These are phyloP conservation scores for Rhodotorula sp. DNA, from an alignment of 1,284 basidiomycete genomes.

Conservation along the genomic window DNA sequence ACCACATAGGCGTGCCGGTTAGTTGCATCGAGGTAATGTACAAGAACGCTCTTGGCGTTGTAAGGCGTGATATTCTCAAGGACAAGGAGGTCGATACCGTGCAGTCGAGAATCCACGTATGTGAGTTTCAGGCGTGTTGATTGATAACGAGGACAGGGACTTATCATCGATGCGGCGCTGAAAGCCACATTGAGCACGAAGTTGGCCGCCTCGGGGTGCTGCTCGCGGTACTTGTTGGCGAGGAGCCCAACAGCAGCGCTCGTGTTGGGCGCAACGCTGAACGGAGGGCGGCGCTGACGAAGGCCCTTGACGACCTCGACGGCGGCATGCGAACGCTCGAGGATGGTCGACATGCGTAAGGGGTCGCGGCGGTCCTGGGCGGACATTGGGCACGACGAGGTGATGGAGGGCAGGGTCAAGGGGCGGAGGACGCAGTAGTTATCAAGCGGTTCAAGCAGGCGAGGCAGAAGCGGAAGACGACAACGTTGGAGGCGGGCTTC, in stretches of 20 bases:
- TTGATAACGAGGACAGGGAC: no score
- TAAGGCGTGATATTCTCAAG: background rate
- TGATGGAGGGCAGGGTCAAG: no score
- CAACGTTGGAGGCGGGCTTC: no score
- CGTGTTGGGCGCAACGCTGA: background rate
- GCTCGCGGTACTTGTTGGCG: background rate
- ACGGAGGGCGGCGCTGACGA: background rate
- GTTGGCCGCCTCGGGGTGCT: background rate
- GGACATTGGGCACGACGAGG: no score
- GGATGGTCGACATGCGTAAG: background rate
- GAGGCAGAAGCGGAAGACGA: no score
- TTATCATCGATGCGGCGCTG: background rate
- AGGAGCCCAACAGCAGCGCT: background rate
- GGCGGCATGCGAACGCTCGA: background rate
- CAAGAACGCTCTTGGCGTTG: background rate
- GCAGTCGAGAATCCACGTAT: background rate
- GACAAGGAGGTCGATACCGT: background rate
- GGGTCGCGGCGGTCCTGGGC: no score
- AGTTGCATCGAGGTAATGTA: background rate
- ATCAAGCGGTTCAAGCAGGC: no score
- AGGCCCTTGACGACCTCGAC: background rate
- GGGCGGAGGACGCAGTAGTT: no score
- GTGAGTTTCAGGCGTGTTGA: background rate
- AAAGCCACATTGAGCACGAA: background rate
- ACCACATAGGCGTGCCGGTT: no score